Conservation (phyloP, 331 rosid species). For the Rhamnella rubrinervis region DNA sequence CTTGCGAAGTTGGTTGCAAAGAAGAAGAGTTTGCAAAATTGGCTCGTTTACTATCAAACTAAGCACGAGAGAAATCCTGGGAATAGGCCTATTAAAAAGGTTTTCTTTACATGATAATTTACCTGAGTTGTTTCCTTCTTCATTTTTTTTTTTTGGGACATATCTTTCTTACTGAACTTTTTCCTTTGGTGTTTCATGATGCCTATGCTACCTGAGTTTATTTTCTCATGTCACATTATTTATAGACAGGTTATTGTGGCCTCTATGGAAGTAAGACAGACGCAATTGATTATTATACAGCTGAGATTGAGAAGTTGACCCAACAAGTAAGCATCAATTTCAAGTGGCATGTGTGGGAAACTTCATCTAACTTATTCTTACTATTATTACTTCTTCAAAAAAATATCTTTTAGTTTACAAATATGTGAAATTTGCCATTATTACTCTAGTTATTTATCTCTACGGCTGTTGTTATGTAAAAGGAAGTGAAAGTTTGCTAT, state of each 20-base stretch:
- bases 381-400: too few relatives aligned
- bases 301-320: constrained; percentile 39
- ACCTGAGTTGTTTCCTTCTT: constrained; percentile 6
- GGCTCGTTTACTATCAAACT: constrained; percentile 76
- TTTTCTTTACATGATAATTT: constrained; percentile 36
- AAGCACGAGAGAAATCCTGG: constrained; percentile 64
- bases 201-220: constrained; percentile 24
- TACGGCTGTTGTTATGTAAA: too few relatives aligned
- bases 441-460: too few relatives aligned
- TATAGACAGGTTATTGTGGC: constrained; percentile 84
- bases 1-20: constrained; percentile 66
- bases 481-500: too few relatives aligned
- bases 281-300: constrained; percentile 62
- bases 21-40: constrained; percentile 57
- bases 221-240: constrained; percentile 32
- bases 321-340: constrained; percentile 52
- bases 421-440: not conserved
- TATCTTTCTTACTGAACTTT: not conserved
- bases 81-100: constrained; percentile 70
- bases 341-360: not conserved
- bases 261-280: constrained; percentile 61
- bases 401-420: not conserved
- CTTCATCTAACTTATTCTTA: not conserved
- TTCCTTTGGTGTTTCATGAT: not conserved
- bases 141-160: not conserved